Evolutionary conservation across 2,329 filamentous ascomycete genomes (phyloP), one percentile per base, ranked within the genome.

Genomic region (Penicillium sp.): DNA sequence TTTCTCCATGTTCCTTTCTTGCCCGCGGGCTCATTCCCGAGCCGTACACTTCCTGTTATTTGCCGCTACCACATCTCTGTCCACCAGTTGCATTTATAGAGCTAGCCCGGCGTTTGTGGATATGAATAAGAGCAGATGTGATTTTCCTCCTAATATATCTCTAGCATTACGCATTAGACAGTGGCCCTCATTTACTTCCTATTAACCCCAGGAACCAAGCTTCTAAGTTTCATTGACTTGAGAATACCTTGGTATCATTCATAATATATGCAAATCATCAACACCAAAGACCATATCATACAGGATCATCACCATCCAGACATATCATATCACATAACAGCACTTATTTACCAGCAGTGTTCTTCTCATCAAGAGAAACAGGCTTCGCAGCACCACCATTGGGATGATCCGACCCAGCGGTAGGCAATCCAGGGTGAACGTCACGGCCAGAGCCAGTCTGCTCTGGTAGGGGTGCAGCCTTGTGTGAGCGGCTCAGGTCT

Each of bases 401-500:
- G 31, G 57, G 56, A 25, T 56, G 66, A 6, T 29, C 35, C 15
- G 54, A 60, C 7, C 71, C 72, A 15, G 64, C 51, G 38, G 61
- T 67, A 13, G 67, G 67, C 6, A 57, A 55, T 6, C 68, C 69
- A 42, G 68, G 70, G 64, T 56, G 62, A 35, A 67, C 60, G 7
- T 70, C 59, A 27, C 68, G 65, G 25, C 69, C 54, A n/a, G 62
- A 67, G 19, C 64, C 69, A 35, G 69, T 70, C 46, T 66, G 65
- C 40, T 75, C 73, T 25, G 75, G 75, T 55, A 77, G 63, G 12
- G 66, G 62, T 12, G 74, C 74, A 25, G 69, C 66, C 61, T 73
- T 73, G 55, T 71, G 54, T 42, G 66, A 62, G 50, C 72, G 72
- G 60, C 62, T 61, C 33, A 77, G 49, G 50, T 69, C 67, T 49